Base-by-base conservation (phyloP, 495 filamentous ascomycete species). In the Gamarada debralockiae region DNA sequence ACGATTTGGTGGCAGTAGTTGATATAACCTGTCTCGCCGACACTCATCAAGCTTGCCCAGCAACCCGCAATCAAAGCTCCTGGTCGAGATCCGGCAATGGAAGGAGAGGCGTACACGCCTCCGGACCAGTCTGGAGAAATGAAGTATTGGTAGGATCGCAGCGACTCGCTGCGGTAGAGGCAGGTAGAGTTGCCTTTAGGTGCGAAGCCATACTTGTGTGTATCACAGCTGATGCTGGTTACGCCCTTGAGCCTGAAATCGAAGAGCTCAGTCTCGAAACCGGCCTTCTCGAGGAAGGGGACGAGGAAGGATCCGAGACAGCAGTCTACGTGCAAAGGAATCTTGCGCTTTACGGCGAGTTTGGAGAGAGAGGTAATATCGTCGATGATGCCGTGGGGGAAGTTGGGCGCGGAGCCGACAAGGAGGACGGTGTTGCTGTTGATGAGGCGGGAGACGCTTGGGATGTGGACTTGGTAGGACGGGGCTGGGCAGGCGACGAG, bases 181-280 rank as follows among this genome's bases (percentile, higher is more conserved):
- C 96, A 70, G 8, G 90, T 92, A 23, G 84, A 89, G 74, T 93
- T 97, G 49, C 93, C 93, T 70, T 97, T 97, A 20, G 93, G 93
- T 0, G 93, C 95, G 69, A 99, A 99, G 21, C 93, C 93, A 67
- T 99, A 98, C 68, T 98, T 98, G 73, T 98, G 93, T 24, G 93
- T 99, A 66, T 99, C 93, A 64, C 92, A 95, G 60, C 81, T 86
- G 68, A 99, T 97, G 64, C 83, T 88, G 4, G 95, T 97, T 49
- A 99, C 95, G 64, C 93, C 93, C 50, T 86, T 87, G 51, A 93
- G 81, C 29, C 85, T 82, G 82, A 99, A 99, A 70, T 99, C 95
- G 65, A 97, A 97, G 14, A 81, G 85, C 55, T 83, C 80, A 22
- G 85, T 78, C 46, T 90, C 86, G 69, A 96, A 97, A 31, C 93